Conservation (phyloP, 208 protist genomes). For the Entamoeba invadens region DNA sequence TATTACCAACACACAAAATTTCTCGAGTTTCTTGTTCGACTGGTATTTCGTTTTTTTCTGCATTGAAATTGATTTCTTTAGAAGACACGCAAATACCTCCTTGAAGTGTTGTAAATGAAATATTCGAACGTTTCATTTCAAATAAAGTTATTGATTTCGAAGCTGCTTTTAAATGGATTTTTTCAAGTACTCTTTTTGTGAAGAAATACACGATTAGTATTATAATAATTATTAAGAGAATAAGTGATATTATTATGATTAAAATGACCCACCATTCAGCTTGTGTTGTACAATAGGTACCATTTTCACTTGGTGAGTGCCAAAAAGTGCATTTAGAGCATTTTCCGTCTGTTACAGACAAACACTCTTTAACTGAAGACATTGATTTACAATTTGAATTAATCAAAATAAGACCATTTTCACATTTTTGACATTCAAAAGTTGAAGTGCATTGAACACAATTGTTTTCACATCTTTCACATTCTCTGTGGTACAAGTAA, state of each 20-base stretch:
- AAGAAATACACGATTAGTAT: background rate
- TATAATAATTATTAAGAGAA: background rate
- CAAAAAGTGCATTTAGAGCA: background rate
- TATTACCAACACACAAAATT: background rate
- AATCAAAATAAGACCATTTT: background rate
- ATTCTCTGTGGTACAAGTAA: too few relatives aligned
- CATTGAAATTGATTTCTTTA: too few relatives aligned
- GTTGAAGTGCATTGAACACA: too few relatives aligned
- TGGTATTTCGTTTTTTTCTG: too few relatives aligned
- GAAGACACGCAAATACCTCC: too few relatives aligned
- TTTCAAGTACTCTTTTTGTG: too few relatives aligned
- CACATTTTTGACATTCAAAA: background rate
- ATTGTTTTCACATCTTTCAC: too few relatives aligned
- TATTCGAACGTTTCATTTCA: too few relatives aligned
- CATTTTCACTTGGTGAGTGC: background rate
- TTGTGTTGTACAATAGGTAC: background rate
- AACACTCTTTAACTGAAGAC: background rate
- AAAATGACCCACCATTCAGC: background rate
- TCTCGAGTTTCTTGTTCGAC: background rate
- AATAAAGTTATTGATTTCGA: too few relatives aligned
- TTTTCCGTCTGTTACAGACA: background rate
- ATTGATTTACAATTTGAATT: background rate
- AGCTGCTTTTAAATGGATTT: too few relatives aligned
- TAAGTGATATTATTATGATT: background rate
- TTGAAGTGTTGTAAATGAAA: too few relatives aligned